These are phyloP conservation scores for Parietaria judaica DNA, from an alignment of 306 rosid species.

Conservation along the genomic window DNA sequence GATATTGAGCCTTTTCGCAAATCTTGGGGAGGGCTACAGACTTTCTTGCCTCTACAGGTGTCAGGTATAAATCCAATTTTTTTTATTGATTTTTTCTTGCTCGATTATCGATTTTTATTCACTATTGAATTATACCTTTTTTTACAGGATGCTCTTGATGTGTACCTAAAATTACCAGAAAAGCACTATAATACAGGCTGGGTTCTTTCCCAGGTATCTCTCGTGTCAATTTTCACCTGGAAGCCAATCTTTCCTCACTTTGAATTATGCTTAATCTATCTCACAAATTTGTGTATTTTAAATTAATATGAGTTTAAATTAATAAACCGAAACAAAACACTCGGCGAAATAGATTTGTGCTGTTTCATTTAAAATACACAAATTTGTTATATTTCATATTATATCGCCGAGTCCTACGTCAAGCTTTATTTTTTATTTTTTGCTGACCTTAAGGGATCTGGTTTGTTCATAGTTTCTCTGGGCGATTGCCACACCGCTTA, in stretches of 20 bases:
- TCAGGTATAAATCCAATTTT: conserved; percentile 49
- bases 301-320: too few relatives aligned
- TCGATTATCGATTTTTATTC: conserved; percentile 4
- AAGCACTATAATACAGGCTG: conserved; percentile 94
- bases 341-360: too few relatives aligned
- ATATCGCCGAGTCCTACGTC: too few relatives aligned
- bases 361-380: too few relatives aligned
- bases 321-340: too few relatives aligned
- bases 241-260: conserved; percentile 1
- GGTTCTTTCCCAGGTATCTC: conserved; percentile 93
- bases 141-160: conserved; percentile 83
- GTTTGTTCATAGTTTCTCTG: background rate
- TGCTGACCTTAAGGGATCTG: background rate
- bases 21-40: conserved; percentile 84
- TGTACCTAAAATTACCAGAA: conserved; percentile 69
- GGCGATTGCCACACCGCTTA: background rate
- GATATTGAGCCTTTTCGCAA: conserved; percentile 70
- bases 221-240: conserved; percentile 2
- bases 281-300: too few relatives aligned
- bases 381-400: too few relatives aligned
- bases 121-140: conserved; percentile 22
- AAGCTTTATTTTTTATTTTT: background rate
- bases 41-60: conserved; percentile 80
- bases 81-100: conserved; percentile 18
- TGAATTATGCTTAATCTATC: background rate